These are phyloP conservation scores for Colletotrichum tamarilloi DNA, from an alignment of 2,329 filamentous ascomycete genomes.

Conservation along the genomic window DNA sequence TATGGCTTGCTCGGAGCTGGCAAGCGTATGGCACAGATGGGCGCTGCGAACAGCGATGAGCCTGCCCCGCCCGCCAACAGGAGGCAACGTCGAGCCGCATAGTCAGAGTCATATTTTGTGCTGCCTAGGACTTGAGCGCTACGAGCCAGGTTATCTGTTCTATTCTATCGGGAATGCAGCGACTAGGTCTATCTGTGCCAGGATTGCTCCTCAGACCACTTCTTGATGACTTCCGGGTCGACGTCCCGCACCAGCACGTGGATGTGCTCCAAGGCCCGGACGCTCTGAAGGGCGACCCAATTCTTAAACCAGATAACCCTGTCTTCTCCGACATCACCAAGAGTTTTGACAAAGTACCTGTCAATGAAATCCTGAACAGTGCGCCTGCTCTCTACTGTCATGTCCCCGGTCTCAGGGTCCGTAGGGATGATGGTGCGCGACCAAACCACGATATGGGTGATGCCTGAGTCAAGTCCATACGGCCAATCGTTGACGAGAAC, in stretches of 20 bases:
- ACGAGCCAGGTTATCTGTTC: slow-evolving; percentile 6
- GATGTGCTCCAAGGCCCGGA: slow-evolving; percentile 88
- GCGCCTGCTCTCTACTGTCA: slow-evolving; percentile 74
- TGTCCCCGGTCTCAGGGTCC: slow-evolving; percentile 75
- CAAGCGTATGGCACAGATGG: slow-evolving; percentile 63
- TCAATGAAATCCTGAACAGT: slow-evolving; percentile 77
- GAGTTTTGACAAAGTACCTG: slow-evolving; percentile 71
- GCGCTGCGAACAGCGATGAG: slow-evolving; percentile 42
- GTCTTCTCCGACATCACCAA: slow-evolving; percentile 61
- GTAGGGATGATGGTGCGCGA: slow-evolving; percentile 84
- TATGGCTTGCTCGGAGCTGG: slow-evolving; percentile 65
- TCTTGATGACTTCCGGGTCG: slow-evolving; percentile 60
- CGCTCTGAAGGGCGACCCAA: slow-evolving; percentile 88
- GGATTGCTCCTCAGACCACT: slow-evolving; percentile 63
- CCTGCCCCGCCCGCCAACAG: slow-evolving; percentile 58
- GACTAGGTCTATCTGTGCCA: slow-evolving; percentile 44
- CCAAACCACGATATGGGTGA: slow-evolving; percentile 92
- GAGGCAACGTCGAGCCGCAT: slow-evolving; percentile 65
- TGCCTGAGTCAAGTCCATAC: slow-evolving; percentile 76
- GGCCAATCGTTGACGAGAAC: slow-evolving; percentile 95
- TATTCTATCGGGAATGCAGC: slow-evolving; percentile 7
- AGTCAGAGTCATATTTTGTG: slow-evolving; percentile 29
- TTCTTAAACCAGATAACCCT: slow-evolving; percentile 91
- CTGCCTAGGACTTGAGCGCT: not conserved
- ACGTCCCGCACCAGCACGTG: slow-evolving; percentile 77